phyloP scores from a whole-genome alignment of 1,139 yeast genomes.

The Candida frijolesensis region DNA sequence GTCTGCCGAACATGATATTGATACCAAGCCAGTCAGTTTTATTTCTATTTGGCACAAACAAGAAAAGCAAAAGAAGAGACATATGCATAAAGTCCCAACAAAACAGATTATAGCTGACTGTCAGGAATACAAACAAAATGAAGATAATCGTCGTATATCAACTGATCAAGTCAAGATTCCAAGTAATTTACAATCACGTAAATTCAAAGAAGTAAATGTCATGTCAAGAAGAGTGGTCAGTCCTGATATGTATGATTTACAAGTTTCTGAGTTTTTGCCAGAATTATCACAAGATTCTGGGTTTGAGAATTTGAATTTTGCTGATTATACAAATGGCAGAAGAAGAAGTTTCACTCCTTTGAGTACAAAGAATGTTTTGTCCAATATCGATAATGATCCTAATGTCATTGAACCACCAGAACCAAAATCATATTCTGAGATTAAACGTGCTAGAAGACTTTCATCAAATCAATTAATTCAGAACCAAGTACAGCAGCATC shows the following conservation, averaged over 20 bases:
- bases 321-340: slow-evolving; percentile 23
- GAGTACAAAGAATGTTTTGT: slow-evolving; percentile 32
- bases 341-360: slow-evolving; percentile 30
- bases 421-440: slow-evolving; percentile 15
- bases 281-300: slow-evolving; percentile 53
- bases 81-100: slow-evolving; percentile 16
- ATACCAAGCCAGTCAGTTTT: slow-evolving; percentile 29
- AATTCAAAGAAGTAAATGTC: slow-evolving; percentile 47
- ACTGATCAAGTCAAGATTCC: slow-evolving; percentile 22
- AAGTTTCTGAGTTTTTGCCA: slow-evolving; percentile 45
- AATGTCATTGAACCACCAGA: slow-evolving; percentile 25
- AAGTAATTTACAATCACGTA: slow-evolving; percentile 27
- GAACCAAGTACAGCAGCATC: slow-evolving; percentile 1
- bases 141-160: slow-evolving; percentile 5
- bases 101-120: slow-evolving; percentile 12
- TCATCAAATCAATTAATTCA: slow-evolving; percentile 4
- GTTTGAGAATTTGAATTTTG: slow-evolving; percentile 38
- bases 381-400: slow-evolving; percentile 24
- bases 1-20: slow-evolving; percentile 46
- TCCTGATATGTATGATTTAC: slow-evolving; percentile 35
- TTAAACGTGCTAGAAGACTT: slow-evolving; percentile 10
- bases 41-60: slow-evolving; percentile 50
- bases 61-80: slow-evolving; percentile 23
- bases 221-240: slow-evolving; percentile 45
- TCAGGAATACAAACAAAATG: slow-evolving; percentile 4